Evolutionary conservation across 495 filamentous ascomycete species (phyloP).

Genomic region (Antarctomyces pellizariae): DNA sequence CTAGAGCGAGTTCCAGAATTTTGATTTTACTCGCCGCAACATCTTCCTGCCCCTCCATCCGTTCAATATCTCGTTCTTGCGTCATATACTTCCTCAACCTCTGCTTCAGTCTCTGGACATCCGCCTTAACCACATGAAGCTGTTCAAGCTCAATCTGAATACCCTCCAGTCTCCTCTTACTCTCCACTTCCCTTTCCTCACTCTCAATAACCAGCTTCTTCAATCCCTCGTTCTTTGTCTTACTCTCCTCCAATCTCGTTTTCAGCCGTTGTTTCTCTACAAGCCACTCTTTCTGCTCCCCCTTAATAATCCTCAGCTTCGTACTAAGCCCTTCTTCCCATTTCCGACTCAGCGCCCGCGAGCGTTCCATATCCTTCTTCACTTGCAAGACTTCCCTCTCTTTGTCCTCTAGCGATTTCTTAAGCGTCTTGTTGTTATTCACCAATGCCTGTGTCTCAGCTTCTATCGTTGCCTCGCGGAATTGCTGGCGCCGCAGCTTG

Average conservation of each 20-base stretch:
- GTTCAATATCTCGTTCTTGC: constrained; percentile 26
- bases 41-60: constrained; percentile 21
- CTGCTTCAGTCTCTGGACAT: constrained; percentile 33
- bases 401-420: constrained; percentile 39
- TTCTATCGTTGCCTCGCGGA: constrained; percentile 42
- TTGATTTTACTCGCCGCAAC: constrained; percentile 19
- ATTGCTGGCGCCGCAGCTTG: constrained; percentile 39
- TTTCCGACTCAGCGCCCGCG: constrained; percentile 40
- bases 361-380: constrained; percentile 38
- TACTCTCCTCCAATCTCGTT: constrained; percentile 25
- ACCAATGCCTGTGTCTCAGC: constrained; percentile 55
- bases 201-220: constrained; percentile 32
- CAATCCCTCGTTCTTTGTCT: constrained; percentile 28
- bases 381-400: constrained; percentile 36
- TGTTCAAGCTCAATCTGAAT: constrained; percentile 33
- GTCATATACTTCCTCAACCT: constrained; percentile 23
- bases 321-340: constrained; percentile 39
- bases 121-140: constrained; percentile 28
- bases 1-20: constrained; percentile 16
- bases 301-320: constrained; percentile 33
- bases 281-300: constrained; percentile 44
- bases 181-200: constrained; percentile 32
- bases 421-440: constrained; percentile 46
- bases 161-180: constrained; percentile 33
- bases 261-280: constrained; percentile 26